Evolutionary conservation across 208 protist genomes (phyloP).

Genomic region (Porcisia hertigi): DNA sequence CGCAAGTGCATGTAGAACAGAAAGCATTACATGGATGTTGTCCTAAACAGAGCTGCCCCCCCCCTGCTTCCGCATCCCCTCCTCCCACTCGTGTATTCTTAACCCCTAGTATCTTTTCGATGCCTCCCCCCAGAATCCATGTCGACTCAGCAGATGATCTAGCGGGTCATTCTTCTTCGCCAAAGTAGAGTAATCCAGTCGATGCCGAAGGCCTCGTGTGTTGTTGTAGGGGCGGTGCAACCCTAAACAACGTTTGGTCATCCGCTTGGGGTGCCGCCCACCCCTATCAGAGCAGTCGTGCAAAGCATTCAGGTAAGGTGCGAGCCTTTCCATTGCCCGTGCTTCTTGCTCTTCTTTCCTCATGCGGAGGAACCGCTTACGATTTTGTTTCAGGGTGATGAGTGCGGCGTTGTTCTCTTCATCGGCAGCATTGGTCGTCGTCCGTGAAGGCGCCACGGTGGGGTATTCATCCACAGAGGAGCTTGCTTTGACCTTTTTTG

Average conservation of each 20-base stretch:
- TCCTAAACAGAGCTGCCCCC: too few relatives aligned
- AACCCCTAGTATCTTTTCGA: constrained; percentile 1
- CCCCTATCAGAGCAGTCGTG: not conserved
- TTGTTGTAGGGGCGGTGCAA: not conserved
- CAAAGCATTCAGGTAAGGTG: constrained; percentile 17
- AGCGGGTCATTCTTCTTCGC: constrained; percentile 20
- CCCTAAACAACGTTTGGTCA: not conserved
- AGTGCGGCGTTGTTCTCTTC: too few relatives aligned
- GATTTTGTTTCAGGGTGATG: not conserved
- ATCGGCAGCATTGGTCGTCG: not conserved
- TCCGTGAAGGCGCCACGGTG: not conserved
- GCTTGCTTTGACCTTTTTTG: too few relatives aligned
- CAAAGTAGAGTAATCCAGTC: constrained; percentile 14
- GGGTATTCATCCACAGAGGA: not conserved
- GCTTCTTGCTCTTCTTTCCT: not conserved
- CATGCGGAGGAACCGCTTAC: not conserved
- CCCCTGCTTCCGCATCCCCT: not conserved
- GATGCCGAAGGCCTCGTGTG: not conserved
- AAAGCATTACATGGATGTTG: too few relatives aligned
- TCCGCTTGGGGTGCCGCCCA: not conserved
- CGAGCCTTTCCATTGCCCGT: not conserved
- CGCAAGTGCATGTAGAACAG: too few relatives aligned
- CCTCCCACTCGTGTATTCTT: not conserved
- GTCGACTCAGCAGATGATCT: constrained; percentile 28
- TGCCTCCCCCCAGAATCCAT: constrained; percentile 45